Percentiles rank a stretch among this genome's conserved stretches.
phyloP scores from a whole-genome alignment of 169 alveolate species.

The Perkinsus olseni region DNA sequence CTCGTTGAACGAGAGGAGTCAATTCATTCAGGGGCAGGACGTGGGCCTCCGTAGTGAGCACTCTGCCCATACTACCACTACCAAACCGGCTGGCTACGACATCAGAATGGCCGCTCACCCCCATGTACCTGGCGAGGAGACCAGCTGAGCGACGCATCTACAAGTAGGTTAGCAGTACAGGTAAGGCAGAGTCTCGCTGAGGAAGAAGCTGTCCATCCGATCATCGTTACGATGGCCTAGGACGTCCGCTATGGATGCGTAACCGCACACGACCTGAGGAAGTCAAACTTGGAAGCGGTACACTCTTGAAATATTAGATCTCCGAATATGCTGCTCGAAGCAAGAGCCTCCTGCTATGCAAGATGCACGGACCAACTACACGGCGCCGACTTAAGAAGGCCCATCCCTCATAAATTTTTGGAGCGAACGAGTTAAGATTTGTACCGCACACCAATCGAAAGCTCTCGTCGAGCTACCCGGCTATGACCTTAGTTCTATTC shows the following conservation, averaged over 20 bases:
- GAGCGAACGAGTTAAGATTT: no score
- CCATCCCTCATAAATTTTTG: no score
- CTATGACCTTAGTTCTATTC: background rate
- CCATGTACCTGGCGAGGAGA: background rate
- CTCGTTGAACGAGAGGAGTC: background rate
- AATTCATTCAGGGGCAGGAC: background rate
- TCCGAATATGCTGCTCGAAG: no score
- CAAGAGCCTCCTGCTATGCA: no score
- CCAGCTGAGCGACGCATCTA: background rate
- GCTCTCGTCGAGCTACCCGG: no score
- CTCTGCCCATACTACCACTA: background rate
- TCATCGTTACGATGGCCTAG: background rate
- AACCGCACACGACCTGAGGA: background rate
- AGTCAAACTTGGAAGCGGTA: no score
- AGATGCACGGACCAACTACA: no score
- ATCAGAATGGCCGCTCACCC: background rate
- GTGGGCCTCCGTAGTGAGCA: background rate
- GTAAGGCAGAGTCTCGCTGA: background rate
- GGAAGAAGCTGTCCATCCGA: background rate
- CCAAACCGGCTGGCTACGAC: background rate
- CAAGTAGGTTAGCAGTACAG: background rate
- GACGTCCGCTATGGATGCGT: background rate
- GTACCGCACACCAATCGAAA: no score
- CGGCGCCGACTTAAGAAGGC: no score
- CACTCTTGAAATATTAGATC: no score